Evolutionary conservation across 495 filamentous ascomycete genomes (phyloP), one percentile per base, ranked within the genome.

Genomic region (Penicillium malachiteum): DNA sequence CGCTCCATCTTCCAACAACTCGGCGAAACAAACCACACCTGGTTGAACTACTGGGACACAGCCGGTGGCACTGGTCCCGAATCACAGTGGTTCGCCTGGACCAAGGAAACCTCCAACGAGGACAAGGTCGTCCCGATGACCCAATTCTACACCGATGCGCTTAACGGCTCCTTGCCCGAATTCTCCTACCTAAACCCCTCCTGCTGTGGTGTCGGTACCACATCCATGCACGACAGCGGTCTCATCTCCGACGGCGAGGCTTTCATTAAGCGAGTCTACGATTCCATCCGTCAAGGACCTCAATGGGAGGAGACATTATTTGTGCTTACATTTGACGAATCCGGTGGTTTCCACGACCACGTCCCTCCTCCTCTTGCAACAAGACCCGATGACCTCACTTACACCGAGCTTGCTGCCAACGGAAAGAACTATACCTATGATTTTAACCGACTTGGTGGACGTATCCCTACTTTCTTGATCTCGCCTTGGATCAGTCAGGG

Each of bases 291-390:
- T 51, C 47, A 62, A 31, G 61, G 69, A 14, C 78, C 75, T 0
- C 74, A 78, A 46, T 81, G 78, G 78, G 52, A 77, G 1, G 54
- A 73, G 32, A 76, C 78, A 2, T 70, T 81, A 32, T 72, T 81
- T 48, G 64, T 81, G 48, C 61, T 81, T n/a, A 81, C 75, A 55
- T 81, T 77, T 47, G 78, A 81, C 59, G 78, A 81, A 65, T 73
- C 68, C 30, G 77, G 78, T 35, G 78, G 76, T 26, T 81, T 79
- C 72, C 70, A 71, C 49, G 78, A 81, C 62, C 78, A 81, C 56
- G 73, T 81, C 26, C 70, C 75, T 7, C 68, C 78, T 1, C 78
- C 78, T 2, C 59, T 73, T 21, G 71, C 69, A 32, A 58, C 70
- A 5, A 68, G 63, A 21, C 62, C 74, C 0, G 77, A 81, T 50